Conservation (phyloP, 257 asterid species). For the Henckelia pumila region DNA sequence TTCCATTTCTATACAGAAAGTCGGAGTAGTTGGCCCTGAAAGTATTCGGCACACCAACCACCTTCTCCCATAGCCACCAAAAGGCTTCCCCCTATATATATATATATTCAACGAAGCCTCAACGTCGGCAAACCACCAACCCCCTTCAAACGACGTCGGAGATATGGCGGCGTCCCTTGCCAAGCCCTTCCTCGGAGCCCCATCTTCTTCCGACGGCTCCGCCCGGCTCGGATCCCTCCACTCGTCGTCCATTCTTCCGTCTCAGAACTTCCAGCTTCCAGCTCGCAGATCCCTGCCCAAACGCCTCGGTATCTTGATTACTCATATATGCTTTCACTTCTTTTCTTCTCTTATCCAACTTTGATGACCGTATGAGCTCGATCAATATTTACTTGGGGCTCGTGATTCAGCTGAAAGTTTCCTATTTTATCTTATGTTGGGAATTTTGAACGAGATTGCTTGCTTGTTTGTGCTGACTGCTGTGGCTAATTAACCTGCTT, state of each 20-base stretch:
- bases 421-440: neutral
- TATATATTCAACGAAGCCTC: neutral
- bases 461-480: neutral
- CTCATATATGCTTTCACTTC: neutral
- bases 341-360: neutral
- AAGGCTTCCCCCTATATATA: too few species aligned
- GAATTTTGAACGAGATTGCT: neutral
- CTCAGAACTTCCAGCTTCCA: slow-evolving; percentile 45
- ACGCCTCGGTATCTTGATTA: slow-evolving; percentile 52
- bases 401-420: neutral
- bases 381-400: too few species aligned
- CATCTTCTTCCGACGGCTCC: slow-evolving; percentile 45
- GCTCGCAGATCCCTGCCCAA: slow-evolving; percentile 52
- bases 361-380: neutral
- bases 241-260: slow-evolving; percentile 37
- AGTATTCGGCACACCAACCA: neutral
- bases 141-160: slow-evolving; percentile 18
- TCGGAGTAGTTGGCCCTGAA: neutral
- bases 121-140: neutral
- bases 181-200: slow-evolving; percentile 65
- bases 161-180: slow-evolving; percentile 66
- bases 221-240: slow-evolving; percentile 58
- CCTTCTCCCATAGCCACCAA: neutral
- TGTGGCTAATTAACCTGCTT: neutral
- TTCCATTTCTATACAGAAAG: too few species aligned